Base-by-base conservation (phyloP, 2,329 filamentous ascomycete genomes). In the Coniosporium tulheliwenetii region DNA sequence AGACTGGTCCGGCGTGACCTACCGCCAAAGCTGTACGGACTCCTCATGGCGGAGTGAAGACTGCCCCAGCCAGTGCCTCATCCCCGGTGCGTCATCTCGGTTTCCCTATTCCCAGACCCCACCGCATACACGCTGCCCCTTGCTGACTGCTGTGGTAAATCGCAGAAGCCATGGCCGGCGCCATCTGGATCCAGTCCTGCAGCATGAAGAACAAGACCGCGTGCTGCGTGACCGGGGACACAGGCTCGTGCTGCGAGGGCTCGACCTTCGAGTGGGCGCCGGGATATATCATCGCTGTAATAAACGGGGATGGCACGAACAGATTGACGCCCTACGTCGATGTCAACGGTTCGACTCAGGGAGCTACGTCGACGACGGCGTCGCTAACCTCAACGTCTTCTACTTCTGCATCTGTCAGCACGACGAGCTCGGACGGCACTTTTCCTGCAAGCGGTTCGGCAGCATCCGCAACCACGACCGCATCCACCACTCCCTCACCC, bases 1-100 rank as follows among this genome's bases (percentile, higher is more conserved):
- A 30, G 41, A 39, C 41, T 42, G 41, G 41, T 42, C 37, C 19
- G 41, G 37, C 29, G 29, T 42, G 10, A 39, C 37, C 9, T 42
- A 42, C 32, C 16, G 37, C 10, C 31, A 36, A 14, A 42, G 41
- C 37, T 42, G 37, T 16, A 42, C 41, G 10, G 41, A 42, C 19
- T 29, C 37, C 12, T 12, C 37, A 15, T 39, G 37, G 36, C 30
- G 15, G 8, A 33, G 29, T 10, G n/a, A 31, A n/a, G 31, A 16
- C 33, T 42, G 41, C 19, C 31, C 41, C 12, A 9, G 32, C 8
- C 35, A 15, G 26, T 42, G 41, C 26, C 37, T 42, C 9, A 15
- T n/a, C 10, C 10, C 38, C 30, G 41, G 41, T 39, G 16, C 26
- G 15, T n/a, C n/a, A n/a, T n/a, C n/a, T n/a, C 32, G 32, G 26